Percentiles rank a stretch among this genome's conserved stretches.
These are phyloP conservation scores for Trametes elegans DNA, from an alignment of 768 basidiomycete species.

Conservation along the genomic window DNA sequence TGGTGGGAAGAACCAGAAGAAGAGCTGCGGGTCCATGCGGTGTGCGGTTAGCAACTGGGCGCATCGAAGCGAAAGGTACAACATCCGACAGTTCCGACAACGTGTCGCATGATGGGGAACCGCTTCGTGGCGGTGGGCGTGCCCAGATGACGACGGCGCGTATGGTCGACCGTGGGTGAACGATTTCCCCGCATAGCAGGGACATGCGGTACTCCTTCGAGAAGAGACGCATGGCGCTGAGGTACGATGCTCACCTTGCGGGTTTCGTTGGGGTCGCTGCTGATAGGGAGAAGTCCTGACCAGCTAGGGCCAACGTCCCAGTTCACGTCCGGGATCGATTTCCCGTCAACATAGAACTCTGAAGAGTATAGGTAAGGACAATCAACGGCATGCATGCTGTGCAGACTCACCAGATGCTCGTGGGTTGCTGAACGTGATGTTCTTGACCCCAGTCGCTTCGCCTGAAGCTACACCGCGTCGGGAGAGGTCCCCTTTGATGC, in stretches of 20 bases:
- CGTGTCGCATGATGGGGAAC: neutral
- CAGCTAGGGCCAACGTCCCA: constrained; percentile 77
- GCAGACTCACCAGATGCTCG: constrained; percentile 48
- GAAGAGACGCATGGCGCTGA: too few species aligned
- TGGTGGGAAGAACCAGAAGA: constrained; percentile 85
- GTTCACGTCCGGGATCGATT: constrained; percentile 60
- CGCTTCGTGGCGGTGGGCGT: too few species aligned
- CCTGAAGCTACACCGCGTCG: neutral
- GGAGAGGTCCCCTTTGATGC: constrained; percentile 26
- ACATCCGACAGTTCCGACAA: neutral
- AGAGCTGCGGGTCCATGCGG: constrained; percentile 44
- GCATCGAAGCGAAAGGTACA: neutral
- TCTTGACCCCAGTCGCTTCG: constrained; percentile 42
- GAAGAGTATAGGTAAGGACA: too few species aligned
- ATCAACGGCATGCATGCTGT: too few species aligned
- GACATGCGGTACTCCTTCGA: too few species aligned
- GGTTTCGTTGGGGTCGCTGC: constrained; percentile 55
- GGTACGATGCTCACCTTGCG: constrained; percentile 50
- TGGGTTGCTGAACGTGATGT: constrained; percentile 71
- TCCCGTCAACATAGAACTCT: constrained; percentile 75
- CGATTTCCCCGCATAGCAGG: neutral
- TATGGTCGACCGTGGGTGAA: neutral
- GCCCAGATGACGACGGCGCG: too few species aligned
- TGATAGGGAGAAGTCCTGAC: constrained; percentile 74
- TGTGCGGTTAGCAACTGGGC: neutral